Percentiles rank a stretch among this genome's conserved stretches.
phyloP scores from a whole-genome alignment of 108 stramenopile genomes.

The Nannochloropsis gaditana region DNA sequence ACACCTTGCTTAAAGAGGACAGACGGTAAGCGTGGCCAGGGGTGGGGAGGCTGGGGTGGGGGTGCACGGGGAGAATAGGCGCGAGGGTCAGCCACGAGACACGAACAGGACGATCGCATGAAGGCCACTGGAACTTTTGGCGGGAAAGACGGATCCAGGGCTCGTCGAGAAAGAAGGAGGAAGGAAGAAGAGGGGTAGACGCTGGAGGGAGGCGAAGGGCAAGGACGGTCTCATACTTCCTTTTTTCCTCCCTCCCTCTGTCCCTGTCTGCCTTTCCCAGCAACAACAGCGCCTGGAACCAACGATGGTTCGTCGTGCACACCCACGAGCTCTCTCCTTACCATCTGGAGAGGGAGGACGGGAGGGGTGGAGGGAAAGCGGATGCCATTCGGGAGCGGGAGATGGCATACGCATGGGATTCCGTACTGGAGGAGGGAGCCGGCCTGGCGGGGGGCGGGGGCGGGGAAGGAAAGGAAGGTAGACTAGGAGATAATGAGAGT shows the following conservation, averaged over 20 bases:
- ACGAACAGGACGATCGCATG: too few species aligned
- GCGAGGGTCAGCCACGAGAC: too few species aligned
- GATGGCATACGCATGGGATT: background rate
- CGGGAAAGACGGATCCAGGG: too few species aligned
- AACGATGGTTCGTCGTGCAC: slow-evolving; percentile 11
- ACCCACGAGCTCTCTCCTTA: slow-evolving; percentile 11
- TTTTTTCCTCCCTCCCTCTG: background rate
- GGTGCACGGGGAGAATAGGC: too few species aligned
- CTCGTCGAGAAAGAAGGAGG: background rate
- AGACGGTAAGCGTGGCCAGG: background rate
- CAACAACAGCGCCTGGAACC: slow-evolving; percentile 19
- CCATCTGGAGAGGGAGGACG: background rate
- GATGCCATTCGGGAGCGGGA: background rate
- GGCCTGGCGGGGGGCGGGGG: background rate
- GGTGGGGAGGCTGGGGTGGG: background rate
- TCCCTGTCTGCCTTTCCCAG: background rate
- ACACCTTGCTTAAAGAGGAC: background rate
- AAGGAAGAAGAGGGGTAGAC: background rate
- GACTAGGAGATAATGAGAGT: background rate
- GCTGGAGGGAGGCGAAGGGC: background rate
- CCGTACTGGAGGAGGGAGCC: background rate
- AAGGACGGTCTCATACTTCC: background rate
- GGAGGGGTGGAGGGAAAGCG: background rate
- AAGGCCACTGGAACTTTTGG: too few species aligned
- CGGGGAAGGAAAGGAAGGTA: too few species aligned